These are phyloP conservation scores for Salix udensis DNA, from an alignment of 345 rosid genomes.

Conservation along the genomic window DNA sequence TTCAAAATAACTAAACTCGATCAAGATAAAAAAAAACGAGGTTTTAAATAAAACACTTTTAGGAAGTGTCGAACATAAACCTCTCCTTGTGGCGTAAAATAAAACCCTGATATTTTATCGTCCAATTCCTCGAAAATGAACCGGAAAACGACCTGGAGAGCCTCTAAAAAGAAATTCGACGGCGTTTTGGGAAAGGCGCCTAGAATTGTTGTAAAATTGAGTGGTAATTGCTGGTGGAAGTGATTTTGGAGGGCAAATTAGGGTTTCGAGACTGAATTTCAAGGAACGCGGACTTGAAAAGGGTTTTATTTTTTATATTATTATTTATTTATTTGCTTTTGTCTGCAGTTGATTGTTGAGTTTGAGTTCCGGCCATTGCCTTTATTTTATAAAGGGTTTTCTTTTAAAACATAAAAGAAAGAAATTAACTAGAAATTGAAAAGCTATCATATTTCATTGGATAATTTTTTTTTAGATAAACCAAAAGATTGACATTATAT, in stretches of 20 bases:
- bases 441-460: too few relatives aligned
- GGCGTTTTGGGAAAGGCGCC: neutral
- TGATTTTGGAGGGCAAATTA: neutral
- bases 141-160: neutral
- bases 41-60: neutral
- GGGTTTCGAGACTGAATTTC: constrained; percentile 10
- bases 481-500: too few relatives aligned
- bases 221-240: neutral
- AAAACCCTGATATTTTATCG: neutral
- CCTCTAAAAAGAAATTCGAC: neutral
- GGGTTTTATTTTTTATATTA: constrained; percentile 5
- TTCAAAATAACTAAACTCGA: neutral
- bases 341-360: neutral
- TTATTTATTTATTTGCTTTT: constrained; percentile 4
- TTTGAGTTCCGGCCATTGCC: constrained; percentile 11
- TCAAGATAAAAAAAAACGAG: neutral
- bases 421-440: too few relatives aligned
- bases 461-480: too few relatives aligned
- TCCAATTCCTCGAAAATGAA: constrained; percentile 1
- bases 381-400: too few relatives aligned
- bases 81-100: neutral
- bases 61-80: neutral
- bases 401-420: too few relatives aligned
- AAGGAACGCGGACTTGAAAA: constrained; percentile 39
- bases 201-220: neutral